phyloP scores from a whole-genome alignment of 2,329 filamentous ascomycete species.

The Bipolaris gigantea region DNA sequence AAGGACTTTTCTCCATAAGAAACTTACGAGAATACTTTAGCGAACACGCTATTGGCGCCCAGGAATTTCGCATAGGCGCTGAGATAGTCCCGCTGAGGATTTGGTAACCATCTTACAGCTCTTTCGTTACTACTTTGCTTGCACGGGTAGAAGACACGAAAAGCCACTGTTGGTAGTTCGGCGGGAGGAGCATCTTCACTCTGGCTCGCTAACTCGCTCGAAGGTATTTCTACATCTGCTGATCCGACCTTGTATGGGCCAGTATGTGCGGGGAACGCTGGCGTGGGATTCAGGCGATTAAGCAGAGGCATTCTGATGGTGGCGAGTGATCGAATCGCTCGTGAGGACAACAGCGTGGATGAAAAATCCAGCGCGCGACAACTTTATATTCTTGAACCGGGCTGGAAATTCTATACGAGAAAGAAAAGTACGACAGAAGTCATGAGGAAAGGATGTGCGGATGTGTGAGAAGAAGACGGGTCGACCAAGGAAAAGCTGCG shows the following conservation, averaged over 20 bases:
- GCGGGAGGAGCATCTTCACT: constrained; percentile 57
- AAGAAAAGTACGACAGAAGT: background rate
- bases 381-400: background rate
- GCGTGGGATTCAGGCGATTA: constrained; percentile 64
- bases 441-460: background rate
- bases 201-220: constrained; percentile 52
- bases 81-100: constrained; percentile 73
- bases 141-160: constrained; percentile 77
- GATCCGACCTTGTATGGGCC: constrained; percentile 79
- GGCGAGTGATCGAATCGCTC: constrained; percentile 19
- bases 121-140: constrained; percentile 50
- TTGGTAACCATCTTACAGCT: constrained; percentile 74
- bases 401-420: background rate
- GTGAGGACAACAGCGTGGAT: constrained; percentile 37
- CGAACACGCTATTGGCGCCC: constrained; percentile 60
- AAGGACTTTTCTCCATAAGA: background rate
- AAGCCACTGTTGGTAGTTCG: constrained; percentile 71
- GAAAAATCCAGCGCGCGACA: background rate
- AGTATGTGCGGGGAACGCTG: constrained; percentile 72
- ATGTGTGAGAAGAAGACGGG: background rate
- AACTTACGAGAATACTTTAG: constrained; percentile 46
- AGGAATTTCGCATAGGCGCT: constrained; percentile 77
- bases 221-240: constrained; percentile 77
- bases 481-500: background rate
- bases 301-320: constrained; percentile 46